phyloP scores from a whole-genome alignment of 2,329 filamentous ascomycete species.

The Neofusicoccum parvum region DNA sequence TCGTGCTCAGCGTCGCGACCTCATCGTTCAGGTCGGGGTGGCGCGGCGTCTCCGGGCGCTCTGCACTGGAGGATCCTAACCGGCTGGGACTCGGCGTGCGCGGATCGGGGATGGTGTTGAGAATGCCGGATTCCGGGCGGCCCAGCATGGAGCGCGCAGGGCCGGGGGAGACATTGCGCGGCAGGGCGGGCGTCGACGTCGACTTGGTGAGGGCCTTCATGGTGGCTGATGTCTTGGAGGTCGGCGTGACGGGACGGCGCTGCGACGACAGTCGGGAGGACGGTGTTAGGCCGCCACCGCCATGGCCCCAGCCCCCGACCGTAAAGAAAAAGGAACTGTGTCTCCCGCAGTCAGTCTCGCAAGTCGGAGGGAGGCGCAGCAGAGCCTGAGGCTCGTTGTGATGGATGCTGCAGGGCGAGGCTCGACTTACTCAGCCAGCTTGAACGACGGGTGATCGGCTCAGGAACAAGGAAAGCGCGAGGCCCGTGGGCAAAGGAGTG shows the following conservation, averaged over 20 bases:
- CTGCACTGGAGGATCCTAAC: conserved; percentile 35
- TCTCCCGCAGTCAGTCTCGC: conserved; percentile 17
- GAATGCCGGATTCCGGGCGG: conserved; percentile 57
- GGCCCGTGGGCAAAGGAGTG: conserved; percentile 20
- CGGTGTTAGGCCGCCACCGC: conserved; percentile 29
- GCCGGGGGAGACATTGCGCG: conserved; percentile 25
- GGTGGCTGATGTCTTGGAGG: conserved; percentile 29
- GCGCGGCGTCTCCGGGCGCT: conserved; percentile 40
- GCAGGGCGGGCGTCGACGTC: conserved; percentile 39
- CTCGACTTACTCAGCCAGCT: conserved; percentile 33
- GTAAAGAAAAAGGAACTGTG: conserved; percentile 35
- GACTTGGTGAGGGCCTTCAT: conserved; percentile 41
- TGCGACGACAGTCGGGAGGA: conserved; percentile 34
- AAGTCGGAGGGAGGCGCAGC: conserved; percentile 21
- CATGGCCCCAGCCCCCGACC: conserved; percentile 37
- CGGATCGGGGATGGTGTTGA: conserved; percentile 68
- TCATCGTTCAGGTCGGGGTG: conserved; percentile 70
- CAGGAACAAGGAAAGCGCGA: conserved; percentile 19
- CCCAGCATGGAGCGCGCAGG: conserved; percentile 24
- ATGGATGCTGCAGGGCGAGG: conserved; percentile 11
- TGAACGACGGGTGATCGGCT: conserved; percentile 18
- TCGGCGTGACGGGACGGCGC: conserved; percentile 38
- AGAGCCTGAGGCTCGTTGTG: conserved; percentile 7
- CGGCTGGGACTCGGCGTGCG: conserved; percentile 42
- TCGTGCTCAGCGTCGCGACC: conserved; percentile 87